Base-by-base conservation (phyloP, 73 alveolate genomes). In the Paramecium sonneborni region DNA sequence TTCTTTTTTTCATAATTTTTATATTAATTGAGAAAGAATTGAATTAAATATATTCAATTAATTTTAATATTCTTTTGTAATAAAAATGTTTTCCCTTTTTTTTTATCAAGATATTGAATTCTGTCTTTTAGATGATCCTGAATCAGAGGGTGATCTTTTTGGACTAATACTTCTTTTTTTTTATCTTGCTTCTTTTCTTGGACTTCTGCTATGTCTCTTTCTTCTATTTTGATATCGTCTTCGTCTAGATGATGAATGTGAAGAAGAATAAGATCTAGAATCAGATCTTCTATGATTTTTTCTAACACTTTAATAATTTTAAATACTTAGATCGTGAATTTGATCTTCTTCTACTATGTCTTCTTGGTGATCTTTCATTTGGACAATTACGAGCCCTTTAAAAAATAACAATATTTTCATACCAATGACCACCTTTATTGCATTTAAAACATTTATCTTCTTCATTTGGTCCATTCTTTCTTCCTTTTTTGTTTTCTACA, bases 351-450 rank as follows among this genome's bases (percentile, higher is more conserved):
- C 82, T 24, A 26, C 90, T 79, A 2, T 76, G 20, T 79, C 90
- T 79, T 79, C 90, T 79, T 5, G 90, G 90, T 11, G 90, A 79
- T 39, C 90, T 30, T 41, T 24, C 48, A 79, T 79, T 79, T 1
- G 69, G 69, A 43, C 90, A 79, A 79, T 43, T 35, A 43, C 76
- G 69, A 79, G 90, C 90, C 90, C 90, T 79, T 41, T 5, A 43
- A n/a, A 39, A 23, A 10, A 39, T 23, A n/a, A 37, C 1, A 15
- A 37, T n/a, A 43, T 41, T 2, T 3, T 14, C 3, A 34, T 41
- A 79, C 90, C 90, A 79, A 79, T 79, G 90, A 0, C 90, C 90
- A 34, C 76, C 76, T 58, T 79, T 79, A 30, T 76, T 35, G 34
- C 90, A 79, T 79, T 79, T 79, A 28, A 79, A 79, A 43, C 90